Conservation (phyloP, 2,329 filamentous ascomycete species). For the Epichloe hybrida region DNA sequence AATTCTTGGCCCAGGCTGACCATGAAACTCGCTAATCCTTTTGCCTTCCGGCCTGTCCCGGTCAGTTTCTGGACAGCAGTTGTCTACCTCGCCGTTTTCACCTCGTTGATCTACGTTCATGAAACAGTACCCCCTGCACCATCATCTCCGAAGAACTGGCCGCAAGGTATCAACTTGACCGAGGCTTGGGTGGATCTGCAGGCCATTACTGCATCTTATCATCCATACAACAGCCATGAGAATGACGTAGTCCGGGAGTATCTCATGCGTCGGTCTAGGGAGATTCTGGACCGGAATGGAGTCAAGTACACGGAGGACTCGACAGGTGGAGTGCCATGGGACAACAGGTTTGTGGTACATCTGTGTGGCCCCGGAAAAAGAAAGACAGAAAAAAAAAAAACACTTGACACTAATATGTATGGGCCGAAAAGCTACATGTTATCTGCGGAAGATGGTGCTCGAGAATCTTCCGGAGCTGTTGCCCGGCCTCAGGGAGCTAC, state of each 20-base stretch:
- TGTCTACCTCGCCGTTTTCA: constrained; percentile 65
- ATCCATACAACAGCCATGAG: constrained; percentile 75
- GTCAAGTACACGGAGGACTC: constrained; percentile 32
- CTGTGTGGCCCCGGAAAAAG: not conserved
- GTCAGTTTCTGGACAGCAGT: constrained; percentile 69
- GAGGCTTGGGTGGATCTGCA: constrained; percentile 81
- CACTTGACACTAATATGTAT: not conserved
- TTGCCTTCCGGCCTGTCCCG: constrained; percentile 68
- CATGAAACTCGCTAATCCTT: constrained; percentile 33
- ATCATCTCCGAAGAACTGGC: constrained; percentile 32
- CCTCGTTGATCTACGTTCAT: constrained; percentile 60
- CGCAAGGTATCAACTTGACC: constrained; percentile 58
- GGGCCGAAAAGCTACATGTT: not conserved
- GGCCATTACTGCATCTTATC: constrained; percentile 58
- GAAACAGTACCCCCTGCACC: constrained; percentile 60
- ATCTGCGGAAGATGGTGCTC: not conserved
- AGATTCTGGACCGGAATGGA: constrained; percentile 52
- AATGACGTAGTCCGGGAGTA: constrained; percentile 74
- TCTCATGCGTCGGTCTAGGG: constrained; percentile 55
- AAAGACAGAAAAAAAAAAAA: not conserved
- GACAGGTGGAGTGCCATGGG: constrained; percentile 18
- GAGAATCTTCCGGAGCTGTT: not conserved
- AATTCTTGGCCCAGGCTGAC: not conserved
- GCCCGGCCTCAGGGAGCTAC: constrained; percentile 29
- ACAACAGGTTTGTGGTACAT: not conserved